Percentiles rank a stretch among this genome's conserved stretches.
These are phyloP conservation scores for Scorias spongiosa DNA, from an alignment of 2,329 filamentous ascomycete genomes.

Conservation along the genomic window DNA sequence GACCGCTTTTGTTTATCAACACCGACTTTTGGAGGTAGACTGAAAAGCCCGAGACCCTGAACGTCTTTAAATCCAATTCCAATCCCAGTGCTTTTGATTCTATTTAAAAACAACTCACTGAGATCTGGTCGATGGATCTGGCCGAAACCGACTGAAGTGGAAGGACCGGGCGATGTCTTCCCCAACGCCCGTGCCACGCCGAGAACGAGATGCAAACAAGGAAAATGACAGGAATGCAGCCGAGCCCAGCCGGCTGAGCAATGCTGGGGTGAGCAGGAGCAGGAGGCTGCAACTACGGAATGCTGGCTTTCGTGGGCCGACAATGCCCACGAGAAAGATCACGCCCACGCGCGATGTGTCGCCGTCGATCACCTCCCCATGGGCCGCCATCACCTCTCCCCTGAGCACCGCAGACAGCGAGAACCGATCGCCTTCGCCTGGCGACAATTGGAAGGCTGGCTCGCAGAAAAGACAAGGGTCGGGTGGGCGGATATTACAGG, in stretches of 20 bases:
- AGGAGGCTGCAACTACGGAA: slow-evolving; percentile 18
- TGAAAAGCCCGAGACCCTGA: too few species aligned
- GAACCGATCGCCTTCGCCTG: slow-evolving; percentile 9
- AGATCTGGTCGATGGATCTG: too few species aligned
- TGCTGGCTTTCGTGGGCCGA: slow-evolving; percentile 19
- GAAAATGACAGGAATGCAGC: neutral
- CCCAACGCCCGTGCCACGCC: neutral
- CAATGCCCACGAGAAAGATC: slow-evolving; percentile 15
- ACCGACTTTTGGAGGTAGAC: too few species aligned
- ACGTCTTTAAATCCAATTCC: too few species aligned
- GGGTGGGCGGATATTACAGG: slow-evolving; percentile 5
- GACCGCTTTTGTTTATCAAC: too few species aligned
- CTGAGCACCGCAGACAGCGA: slow-evolving; percentile 9
- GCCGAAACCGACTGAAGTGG: neutral
- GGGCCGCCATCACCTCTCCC: slow-evolving; percentile 10
- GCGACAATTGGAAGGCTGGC: neutral
- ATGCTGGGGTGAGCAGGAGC: neutral
- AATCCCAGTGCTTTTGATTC: too few species aligned
- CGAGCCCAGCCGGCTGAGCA: neutral
- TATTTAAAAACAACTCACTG: too few species aligned
- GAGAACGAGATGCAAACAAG: neutral
- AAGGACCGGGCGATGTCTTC: neutral
- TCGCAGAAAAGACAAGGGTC: neutral
- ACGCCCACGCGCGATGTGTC: slow-evolving; percentile 19
- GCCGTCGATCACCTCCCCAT: slow-evolving; percentile 12